Percentiles rank a stretch among this genome's conserved stretches.
Conservation (phyloP, 2,329 filamentous ascomycete species). For the Aspergillus sp. region DNA sequence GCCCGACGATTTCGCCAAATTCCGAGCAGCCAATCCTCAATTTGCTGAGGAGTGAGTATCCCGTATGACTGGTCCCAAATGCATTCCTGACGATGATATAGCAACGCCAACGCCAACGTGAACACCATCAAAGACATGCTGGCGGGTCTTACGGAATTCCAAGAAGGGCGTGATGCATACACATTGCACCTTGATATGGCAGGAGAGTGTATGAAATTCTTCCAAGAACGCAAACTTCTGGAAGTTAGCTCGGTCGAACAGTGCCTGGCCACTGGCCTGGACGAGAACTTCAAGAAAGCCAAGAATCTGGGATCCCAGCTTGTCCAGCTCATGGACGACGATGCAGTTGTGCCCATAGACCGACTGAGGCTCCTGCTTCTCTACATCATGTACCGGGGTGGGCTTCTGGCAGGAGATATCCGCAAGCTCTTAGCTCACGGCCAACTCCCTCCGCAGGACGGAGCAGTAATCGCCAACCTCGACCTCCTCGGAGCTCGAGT, state of each 20-base stretch:
- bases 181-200: slow-evolving; percentile 95
- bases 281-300: slow-evolving; percentile 87
- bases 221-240: slow-evolving; percentile 77
- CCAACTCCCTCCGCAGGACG: slow-evolving; percentile 70
- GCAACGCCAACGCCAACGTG: slow-evolving; percentile 68
- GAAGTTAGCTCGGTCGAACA: slow-evolving; percentile 89
- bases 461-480: slow-evolving; percentile 69
- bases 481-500: slow-evolving; percentile 76
- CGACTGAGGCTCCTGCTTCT: slow-evolving; percentile 80
- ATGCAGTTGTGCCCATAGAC: slow-evolving; percentile 67
- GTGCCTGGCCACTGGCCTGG: slow-evolving; percentile 83
- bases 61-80: background rate
- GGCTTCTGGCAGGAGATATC: slow-evolving; percentile 79
- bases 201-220: slow-evolving; percentile 93
- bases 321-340: slow-evolving; percentile 83
- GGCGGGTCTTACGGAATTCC: slow-evolving; percentile 88
- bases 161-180: slow-evolving; percentile 92
- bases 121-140: slow-evolving; percentile 97
- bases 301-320: slow-evolving; percentile 86
- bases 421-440: slow-evolving; percentile 81
- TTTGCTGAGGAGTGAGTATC: slow-evolving; percentile 66
- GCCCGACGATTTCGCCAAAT: slow-evolving; percentile 88
- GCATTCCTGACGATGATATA: slow-evolving; percentile 20
- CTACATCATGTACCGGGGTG: slow-evolving; percentile 82
- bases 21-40: slow-evolving; percentile 85